Base-by-base conservation (phyloP, 2,329 filamentous ascomycete species). In the Stylonectria norvegica region DNA sequence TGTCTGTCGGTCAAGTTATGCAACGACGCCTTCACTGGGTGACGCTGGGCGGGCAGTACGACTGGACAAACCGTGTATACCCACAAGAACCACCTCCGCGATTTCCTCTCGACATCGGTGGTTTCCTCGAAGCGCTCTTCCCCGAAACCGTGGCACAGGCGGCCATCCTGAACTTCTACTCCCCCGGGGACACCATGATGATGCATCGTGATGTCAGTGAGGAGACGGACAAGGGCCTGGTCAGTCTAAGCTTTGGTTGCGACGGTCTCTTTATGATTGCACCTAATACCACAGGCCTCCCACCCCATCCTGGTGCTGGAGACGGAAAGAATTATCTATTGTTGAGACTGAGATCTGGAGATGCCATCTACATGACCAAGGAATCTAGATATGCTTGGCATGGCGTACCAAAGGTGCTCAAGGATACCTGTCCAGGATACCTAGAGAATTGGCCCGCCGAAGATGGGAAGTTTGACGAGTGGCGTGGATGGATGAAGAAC, bases 191-290 rank as follows among this genome's bases (percentile, higher is more conserved):
- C 59, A 94, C 86, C 1, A 81, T 97, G 62, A 91, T 88, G 69
- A 78, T 95, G 63, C 93, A 97, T 67, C 82, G 93, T 9, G 93
- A 98, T 59, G 89, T 97, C 29, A 94, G 89, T 49, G 93, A 97
- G 66, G 75, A 86, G 51, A 85, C 83, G 34, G 78, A 88, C 53
- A 80, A 75, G 38, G 88, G 88, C 0, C 73, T 97, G 19, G 79
- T 95, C 14, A 95, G 89, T 52, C 69, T 97, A 28, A 95, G 88
- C 55, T 72, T 97, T 33, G 93, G 93, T 3, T 97, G 91, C 55
- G 90, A 96, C 53, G 86, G 82, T 1, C 69, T 97, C 3, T 97
- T 98, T 58, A 79, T 96, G 59, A 85, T 90, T 43, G 85, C 87
- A 2, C 78, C 86, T 5, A 79, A 76, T 11, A 41, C 42, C 9